Percentiles rank a stretch among this genome's conserved stretches.
Evolutionary conservation across 1,284 basidiomycete genomes (phyloP).

Genomic region (Tylopilus sp.): DNA sequence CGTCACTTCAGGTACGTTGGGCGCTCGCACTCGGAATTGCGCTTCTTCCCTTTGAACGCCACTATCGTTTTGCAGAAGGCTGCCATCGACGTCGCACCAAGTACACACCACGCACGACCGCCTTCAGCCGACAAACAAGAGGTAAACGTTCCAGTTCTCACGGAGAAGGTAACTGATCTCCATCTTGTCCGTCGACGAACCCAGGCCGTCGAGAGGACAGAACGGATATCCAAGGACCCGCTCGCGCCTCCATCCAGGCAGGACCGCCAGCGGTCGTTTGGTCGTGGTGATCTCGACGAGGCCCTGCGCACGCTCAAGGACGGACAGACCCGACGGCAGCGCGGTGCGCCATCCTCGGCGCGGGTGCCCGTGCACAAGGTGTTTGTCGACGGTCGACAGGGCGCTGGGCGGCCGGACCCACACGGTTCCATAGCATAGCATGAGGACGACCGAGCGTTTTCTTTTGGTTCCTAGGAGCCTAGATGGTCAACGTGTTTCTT

Average conservation of each 20-base stretch:
- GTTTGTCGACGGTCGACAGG: conserved; percentile 59
- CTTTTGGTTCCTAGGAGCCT: not conserved
- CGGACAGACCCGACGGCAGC: conserved; percentile 50
- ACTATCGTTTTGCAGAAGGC: conserved; percentile 54
- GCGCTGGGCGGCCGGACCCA: conserved; percentile 13
- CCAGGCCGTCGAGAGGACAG: conserved; percentile 9
- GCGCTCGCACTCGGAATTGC: not conserved
- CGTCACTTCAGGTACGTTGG: conserved; percentile 55
- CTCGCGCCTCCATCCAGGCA: conserved; percentile 25
- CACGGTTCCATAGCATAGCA: not conserved
- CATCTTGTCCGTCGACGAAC: not conserved
- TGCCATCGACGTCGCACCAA: conserved; percentile 63
- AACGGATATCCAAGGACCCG: not conserved
- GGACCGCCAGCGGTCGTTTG: conserved; percentile 47
- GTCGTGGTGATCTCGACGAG: conserved; percentile 74
- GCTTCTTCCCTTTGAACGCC: not conserved
- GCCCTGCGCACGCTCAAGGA: conserved; percentile 76
- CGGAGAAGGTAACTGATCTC: not conserved
- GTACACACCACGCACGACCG: conserved; percentile 2
- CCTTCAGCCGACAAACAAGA: conserved; percentile 4
- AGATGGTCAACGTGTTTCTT: not conserved
- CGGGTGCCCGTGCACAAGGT: conserved; percentile 62
- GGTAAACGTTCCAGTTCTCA: conserved; percentile 3
- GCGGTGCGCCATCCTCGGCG: conserved; percentile 41
- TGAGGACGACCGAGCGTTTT: not conserved